Evolutionary conservation across 495 filamentous ascomycete genomes (phyloP), one percentile per base, ranked within the genome.

Genomic region (Elaphomyces granulatus): DNA sequence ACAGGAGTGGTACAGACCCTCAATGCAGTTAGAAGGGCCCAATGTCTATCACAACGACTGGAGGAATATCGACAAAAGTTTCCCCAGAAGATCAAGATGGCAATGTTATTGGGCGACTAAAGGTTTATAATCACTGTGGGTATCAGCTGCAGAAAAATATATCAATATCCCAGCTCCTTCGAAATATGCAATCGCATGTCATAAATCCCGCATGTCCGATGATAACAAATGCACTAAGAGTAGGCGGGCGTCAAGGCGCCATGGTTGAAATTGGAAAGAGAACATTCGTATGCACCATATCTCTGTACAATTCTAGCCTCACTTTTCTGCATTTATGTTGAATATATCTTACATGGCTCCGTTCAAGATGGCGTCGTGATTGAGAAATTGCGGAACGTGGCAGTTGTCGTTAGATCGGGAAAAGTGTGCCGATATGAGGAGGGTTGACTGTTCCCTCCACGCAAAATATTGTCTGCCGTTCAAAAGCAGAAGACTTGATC

Each of bases 401-500:
- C n/a, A n/a, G n/a, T n/a, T n/a, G n/a, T n/a, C n/a, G n/a, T n/a
- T 28, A 20, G 28, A 37, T 10, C 36, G 36, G 18, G 12, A 17
- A 37, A 8, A n/a, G 36, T 3, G 8, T 7, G 20, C 20, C 10
- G 10, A 37, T 14, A 17, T 12, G 20, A 18, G 7, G 20, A 28
- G 20, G 6, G 10, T 17, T 14, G 15, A 18, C 4, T 28, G 9
- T 9, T 15, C 15, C 31, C 32, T 12, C 23, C 6, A 6, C 12
- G 6, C 12, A 28, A 6, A 6, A 6, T 28, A 28, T 28, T 28
- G 23, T 28, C 6, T 6, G 23, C 12, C 6, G 14, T 48, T 67
- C 84, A 94, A 70, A 98, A 95, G 60, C 85, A 88, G 71, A 98
- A 98, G 49, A 98, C 86, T 61, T 95, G 88, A 60, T 98, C 88